phyloP scores from a whole-genome alignment of 2,329 filamentous ascomycete genomes.

The Lachnellula cervina region DNA sequence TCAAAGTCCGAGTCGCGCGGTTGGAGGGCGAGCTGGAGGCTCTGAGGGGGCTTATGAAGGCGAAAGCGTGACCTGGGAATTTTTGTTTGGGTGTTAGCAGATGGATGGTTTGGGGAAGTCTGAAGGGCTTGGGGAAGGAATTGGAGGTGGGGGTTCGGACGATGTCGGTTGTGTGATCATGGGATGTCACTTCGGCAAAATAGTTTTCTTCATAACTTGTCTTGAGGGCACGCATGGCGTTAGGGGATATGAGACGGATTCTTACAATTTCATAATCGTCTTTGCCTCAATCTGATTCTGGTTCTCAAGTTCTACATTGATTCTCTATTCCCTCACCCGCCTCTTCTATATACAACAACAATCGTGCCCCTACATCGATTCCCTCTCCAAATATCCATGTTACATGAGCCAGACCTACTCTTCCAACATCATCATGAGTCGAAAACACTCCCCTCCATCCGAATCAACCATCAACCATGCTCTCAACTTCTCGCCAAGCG shows the following conservation, averaged over 20 bases:
- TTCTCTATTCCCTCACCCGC: too few relatives aligned
- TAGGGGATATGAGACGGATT: neutral
- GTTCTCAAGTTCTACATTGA: too few relatives aligned
- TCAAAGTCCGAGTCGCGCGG: constrained; percentile 57
- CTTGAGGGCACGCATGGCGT: neutral
- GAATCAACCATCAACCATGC: too few relatives aligned
- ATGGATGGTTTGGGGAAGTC: neutral
- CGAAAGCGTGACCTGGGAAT: neutral
- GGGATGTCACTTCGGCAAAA: constrained; percentile 25
- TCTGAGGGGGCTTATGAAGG: constrained; percentile 44
- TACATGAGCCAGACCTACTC: neutral
- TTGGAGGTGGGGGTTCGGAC: constrained; percentile 11
- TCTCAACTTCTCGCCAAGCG: too few relatives aligned
- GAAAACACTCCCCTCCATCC: neutral
- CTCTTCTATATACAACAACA: neutral
- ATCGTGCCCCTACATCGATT: neutral
- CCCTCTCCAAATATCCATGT: neutral
- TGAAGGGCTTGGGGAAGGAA: neutral
- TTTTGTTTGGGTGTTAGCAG: neutral
- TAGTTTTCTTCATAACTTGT: constrained; percentile 11
- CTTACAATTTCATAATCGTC: neutral
- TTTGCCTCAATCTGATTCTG: neutral
- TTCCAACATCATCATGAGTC: neutral
- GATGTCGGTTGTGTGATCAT: constrained; percentile 21
- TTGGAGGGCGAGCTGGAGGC: constrained; percentile 62